Conservation (phyloP, 805 yeast genomes). For the Yarrowia hollandica region DNA sequence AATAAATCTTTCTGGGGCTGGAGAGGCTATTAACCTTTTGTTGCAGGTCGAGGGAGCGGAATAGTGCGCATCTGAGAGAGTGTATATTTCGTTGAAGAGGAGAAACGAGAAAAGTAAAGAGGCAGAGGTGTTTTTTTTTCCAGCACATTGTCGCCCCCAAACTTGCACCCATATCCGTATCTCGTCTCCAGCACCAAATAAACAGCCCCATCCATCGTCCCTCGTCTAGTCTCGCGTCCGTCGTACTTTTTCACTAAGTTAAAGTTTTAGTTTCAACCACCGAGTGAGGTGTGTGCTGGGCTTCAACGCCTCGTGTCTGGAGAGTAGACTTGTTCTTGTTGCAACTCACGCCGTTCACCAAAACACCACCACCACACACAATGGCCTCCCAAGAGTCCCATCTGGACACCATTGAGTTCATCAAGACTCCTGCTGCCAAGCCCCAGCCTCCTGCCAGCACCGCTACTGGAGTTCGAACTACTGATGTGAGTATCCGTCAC, state of each 20-base stretch:
- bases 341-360: too few relatives aligned
- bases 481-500: conserved; percentile 36
- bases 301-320: too few relatives aligned
- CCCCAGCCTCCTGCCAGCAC: conserved; percentile 46
- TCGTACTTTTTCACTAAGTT: background rate
- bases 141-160: too few relatives aligned
- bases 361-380: background rate
- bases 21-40: conserved; percentile 6
- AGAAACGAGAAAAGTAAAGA: too few relatives aligned
- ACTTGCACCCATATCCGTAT: too few relatives aligned
- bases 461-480: conserved; percentile 54
- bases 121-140: too few relatives aligned
- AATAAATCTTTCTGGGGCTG: conserved; percentile 16
- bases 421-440: conserved; percentile 59
- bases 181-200: background rate
- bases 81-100: too few relatives aligned
- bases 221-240: background rate
- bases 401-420: conserved; percentile 47
- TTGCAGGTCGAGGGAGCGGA: conserved; percentile 17
- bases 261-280: background rate
- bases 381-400: conserved; percentile 27
- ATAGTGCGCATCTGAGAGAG: background rate
- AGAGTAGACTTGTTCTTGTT: too few relatives aligned
- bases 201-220: background rate
- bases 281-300: too few relatives aligned